Conservation (phyloP, 2,329 filamentous ascomycete genomes). For the Sclerotiophoma versabilis region DNA sequence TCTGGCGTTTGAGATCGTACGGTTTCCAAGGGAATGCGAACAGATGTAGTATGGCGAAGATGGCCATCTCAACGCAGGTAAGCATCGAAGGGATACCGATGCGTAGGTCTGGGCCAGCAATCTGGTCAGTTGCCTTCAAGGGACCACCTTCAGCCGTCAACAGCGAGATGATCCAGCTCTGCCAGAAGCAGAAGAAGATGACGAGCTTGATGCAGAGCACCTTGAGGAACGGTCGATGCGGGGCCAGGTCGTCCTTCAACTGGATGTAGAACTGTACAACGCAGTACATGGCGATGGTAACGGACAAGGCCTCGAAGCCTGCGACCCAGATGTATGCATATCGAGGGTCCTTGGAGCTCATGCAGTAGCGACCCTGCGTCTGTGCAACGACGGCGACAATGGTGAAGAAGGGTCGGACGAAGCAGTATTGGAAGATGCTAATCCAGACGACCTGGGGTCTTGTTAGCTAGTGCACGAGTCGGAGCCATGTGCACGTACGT, state of each 20-base stretch:
- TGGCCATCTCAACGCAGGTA: slow-evolving; percentile 83
- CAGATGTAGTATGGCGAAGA: slow-evolving; percentile 79
- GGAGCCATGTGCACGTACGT: slow-evolving; percentile 55
- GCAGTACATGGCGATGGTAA: slow-evolving; percentile 87
- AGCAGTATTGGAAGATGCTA: slow-evolving; percentile 84
- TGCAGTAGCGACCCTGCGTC: slow-evolving; percentile 74
- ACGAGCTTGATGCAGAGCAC: slow-evolving; percentile 87
- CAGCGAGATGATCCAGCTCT: slow-evolving; percentile 66
- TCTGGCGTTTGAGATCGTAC: slow-evolving; percentile 59
- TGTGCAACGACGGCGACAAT: slow-evolving; percentile 78
- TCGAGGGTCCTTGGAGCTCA: slow-evolving; percentile 76
- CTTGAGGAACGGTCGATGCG: slow-evolving; percentile 78
- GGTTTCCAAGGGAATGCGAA: slow-evolving; percentile 82
- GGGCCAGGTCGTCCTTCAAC: slow-evolving; percentile 70
- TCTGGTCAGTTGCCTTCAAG: slow-evolving; percentile 66
- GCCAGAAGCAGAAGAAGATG: slow-evolving; percentile 92
- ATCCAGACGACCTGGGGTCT: slow-evolving; percentile 72
- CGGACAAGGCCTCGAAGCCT: slow-evolving; percentile 72
- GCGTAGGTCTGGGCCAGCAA: slow-evolving; percentile 78
- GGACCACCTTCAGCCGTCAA: slow-evolving; percentile 67
- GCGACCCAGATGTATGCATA: slow-evolving; percentile 88
- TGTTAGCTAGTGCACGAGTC: slow-evolving; percentile 25
- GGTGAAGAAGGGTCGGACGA: slow-evolving; percentile 80
- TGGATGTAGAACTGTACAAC: slow-evolving; percentile 88
- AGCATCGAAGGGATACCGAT: slow-evolving; percentile 80